phyloP scores from a whole-genome alignment of 139 green algal species.

The Chlamydomonas incerta region DNA sequence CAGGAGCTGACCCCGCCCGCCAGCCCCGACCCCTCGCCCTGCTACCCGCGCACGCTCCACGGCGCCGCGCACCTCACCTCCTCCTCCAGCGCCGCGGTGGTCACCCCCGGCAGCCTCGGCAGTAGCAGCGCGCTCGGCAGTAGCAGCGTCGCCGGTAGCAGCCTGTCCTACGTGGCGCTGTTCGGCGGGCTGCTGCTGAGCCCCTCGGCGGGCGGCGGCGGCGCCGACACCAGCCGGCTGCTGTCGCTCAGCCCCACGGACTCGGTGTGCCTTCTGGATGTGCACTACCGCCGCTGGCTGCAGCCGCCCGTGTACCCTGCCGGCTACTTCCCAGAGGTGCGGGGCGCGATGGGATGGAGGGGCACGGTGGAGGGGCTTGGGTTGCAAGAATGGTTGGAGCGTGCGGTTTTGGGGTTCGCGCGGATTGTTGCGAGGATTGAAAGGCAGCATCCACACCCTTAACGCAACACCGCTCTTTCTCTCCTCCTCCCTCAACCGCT shows the following conservation, averaged over 20 bases:
- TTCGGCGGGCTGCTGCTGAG: slow-evolving; percentile 16
- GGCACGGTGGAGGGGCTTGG: no score
- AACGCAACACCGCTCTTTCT: no score
- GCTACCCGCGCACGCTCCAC: slow-evolving; percentile 21
- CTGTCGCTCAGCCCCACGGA: not conserved
- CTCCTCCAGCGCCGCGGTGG: not conserved
- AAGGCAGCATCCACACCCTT: no score
- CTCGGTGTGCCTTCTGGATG: slow-evolving; percentile 20
- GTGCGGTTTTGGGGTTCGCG: not conserved
- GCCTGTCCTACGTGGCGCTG: not conserved
- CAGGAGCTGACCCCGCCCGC: not conserved
- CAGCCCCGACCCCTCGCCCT: not conserved
- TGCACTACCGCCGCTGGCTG: not conserved
- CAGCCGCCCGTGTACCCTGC: not conserved
- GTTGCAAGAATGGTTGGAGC: not conserved
- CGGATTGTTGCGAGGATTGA: no score
- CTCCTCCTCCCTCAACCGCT: no score
- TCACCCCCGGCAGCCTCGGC: not conserved
- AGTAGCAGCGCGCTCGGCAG: not conserved
- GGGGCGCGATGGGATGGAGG: not conserved
- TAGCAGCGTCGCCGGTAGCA: not conserved
- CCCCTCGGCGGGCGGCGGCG: not conserved
- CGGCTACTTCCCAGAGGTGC: not conserved
- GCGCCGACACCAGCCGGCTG: not conserved
- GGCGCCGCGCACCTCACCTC: not conserved